phyloP scores from a whole-genome alignment of 2,329 filamentous ascomycete genomes.

The Teratosphaeria viscida region DNA sequence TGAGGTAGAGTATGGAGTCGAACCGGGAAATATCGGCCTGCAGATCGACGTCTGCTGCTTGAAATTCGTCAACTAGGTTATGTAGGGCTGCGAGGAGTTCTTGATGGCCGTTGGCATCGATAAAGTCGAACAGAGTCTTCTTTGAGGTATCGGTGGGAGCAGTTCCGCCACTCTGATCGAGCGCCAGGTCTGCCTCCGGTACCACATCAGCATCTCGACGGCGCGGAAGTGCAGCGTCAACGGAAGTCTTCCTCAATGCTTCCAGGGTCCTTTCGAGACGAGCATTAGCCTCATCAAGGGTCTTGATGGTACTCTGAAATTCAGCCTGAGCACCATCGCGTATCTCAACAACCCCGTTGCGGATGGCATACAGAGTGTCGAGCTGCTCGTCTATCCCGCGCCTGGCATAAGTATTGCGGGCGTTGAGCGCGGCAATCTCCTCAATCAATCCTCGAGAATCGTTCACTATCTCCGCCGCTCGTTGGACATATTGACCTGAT shows the following conservation, averaged over 20 bases:
- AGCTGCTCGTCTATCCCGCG: conserved; percentile 35
- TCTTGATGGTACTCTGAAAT: conserved; percentile 29
- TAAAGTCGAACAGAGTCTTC: conserved; percentile 62
- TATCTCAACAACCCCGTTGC: conserved; percentile 32
- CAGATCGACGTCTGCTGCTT: conserved; percentile 54
- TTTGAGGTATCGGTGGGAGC: not conserved
- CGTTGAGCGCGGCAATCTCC: conserved; percentile 61
- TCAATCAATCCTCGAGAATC: conserved; percentile 66
- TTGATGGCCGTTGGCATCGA: conserved; percentile 61
- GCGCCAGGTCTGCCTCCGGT: not conserved
- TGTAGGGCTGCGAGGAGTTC: conserved; percentile 57
- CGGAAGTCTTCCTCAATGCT: conserved; percentile 51
- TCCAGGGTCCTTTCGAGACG: conserved; percentile 57
- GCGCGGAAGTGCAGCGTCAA: conserved; percentile 55
- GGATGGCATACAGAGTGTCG: conserved; percentile 32
- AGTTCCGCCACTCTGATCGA: conserved; percentile 31
- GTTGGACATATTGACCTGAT: conserved; percentile 71
- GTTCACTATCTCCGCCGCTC: conserved; percentile 77
- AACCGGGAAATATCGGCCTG: conserved; percentile 52
- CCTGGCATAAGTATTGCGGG: conserved; percentile 35
- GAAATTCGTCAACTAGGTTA: conserved; percentile 58
- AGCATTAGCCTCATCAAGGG: conserved; percentile 55
- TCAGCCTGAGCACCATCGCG: conserved; percentile 33
- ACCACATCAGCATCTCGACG: conserved; percentile 15
- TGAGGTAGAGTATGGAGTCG: conserved; percentile 58